phyloP scores from a whole-genome alignment of 495 filamentous ascomycete species.

The Neurospora africana region DNA sequence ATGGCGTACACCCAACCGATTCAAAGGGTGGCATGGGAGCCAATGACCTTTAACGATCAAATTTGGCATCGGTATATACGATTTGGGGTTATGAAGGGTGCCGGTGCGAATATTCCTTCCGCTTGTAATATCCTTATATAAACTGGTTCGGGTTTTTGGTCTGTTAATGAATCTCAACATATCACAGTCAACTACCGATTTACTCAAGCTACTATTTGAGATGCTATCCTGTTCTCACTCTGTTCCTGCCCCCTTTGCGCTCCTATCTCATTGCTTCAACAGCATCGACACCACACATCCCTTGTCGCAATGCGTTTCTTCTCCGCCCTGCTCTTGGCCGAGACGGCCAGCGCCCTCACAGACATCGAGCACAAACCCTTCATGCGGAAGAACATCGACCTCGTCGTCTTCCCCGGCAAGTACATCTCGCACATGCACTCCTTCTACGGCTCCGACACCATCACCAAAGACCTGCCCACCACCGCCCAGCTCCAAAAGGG shows the following conservation, averaged over 20 bases:
- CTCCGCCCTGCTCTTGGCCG: conserved; percentile 1
- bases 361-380: conserved; percentile 28
- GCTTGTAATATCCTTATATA: not conserved
- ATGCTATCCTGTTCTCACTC: not conserved
- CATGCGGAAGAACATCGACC: conserved; percentile 29
- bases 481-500: conserved; percentile 25
- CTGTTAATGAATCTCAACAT: not conserved
- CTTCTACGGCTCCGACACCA: conserved; percentile 26
- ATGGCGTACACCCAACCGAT: not conserved
- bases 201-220: not conserved
- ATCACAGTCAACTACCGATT: not conserved
- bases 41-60: not conserved
- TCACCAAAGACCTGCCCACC: conserved; percentile 25
- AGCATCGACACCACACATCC: not conserved
- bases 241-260: not conserved
- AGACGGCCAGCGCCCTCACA: conserved; percentile 16
- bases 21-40: not conserved
- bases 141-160: not conserved
- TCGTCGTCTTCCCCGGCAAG: conserved; percentile 23
- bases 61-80: not conserved
- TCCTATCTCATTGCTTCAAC: not conserved
- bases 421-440: conserved; percentile 30
- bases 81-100: not conserved
- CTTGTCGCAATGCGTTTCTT: not conserved
- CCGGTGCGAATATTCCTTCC: not conserved